Evolutionary conservation across 495 filamentous ascomycete species (phyloP).

Genomic region (Choiromyces venosus): DNA sequence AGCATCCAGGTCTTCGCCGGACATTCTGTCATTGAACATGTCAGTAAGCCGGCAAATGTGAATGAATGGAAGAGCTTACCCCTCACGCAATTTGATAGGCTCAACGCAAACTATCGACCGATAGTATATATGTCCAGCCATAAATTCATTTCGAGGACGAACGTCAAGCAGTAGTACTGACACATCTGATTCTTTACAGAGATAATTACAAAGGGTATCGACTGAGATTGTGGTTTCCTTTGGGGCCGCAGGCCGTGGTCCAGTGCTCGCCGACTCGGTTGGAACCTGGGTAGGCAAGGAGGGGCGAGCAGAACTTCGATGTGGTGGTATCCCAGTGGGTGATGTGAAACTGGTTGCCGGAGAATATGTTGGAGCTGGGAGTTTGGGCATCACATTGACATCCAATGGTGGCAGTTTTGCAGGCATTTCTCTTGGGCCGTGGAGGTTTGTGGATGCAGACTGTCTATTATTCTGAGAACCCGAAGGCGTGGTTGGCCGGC

Average conservation of each 20-base stretch:
- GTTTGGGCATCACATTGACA: constrained; percentile 34
- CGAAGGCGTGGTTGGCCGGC: constrained; percentile 4
- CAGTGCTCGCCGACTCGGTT: constrained; percentile 13
- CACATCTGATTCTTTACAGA: constrained; percentile 51
- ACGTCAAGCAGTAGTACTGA: constrained; percentile 79
- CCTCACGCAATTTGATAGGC: constrained; percentile 65
- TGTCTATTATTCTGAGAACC: constrained; percentile 1
- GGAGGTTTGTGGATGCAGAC: constrained; percentile 2
- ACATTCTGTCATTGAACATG: constrained; percentile 52
- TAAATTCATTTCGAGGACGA: constrained; percentile 71
- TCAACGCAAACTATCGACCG: constrained; percentile 83
- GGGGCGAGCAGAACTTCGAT: constrained; percentile 21
- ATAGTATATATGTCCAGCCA: constrained; percentile 78
- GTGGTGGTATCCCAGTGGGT: constrained; percentile 29
- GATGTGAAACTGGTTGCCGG: constrained; percentile 36
- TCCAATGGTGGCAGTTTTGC: constrained; percentile 27
- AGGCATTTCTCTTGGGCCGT: constrained; percentile 27
- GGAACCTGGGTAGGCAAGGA: constrained; percentile 9
- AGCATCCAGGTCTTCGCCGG: constrained; percentile 77
- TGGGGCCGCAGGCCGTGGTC: constrained; percentile 48
- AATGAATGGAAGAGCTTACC: constrained; percentile 22
- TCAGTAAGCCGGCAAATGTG: not conserved
- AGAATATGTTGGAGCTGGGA: constrained; percentile 40
- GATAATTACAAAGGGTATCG: constrained; percentile 59
- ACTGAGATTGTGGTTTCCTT: constrained; percentile 59